A percentile compares a stretch with the other conserved stretches of the same genome.
phyloP scores from a whole-genome alignment of 139 green algal genomes.

The Dunaliella primolecta region DNA sequence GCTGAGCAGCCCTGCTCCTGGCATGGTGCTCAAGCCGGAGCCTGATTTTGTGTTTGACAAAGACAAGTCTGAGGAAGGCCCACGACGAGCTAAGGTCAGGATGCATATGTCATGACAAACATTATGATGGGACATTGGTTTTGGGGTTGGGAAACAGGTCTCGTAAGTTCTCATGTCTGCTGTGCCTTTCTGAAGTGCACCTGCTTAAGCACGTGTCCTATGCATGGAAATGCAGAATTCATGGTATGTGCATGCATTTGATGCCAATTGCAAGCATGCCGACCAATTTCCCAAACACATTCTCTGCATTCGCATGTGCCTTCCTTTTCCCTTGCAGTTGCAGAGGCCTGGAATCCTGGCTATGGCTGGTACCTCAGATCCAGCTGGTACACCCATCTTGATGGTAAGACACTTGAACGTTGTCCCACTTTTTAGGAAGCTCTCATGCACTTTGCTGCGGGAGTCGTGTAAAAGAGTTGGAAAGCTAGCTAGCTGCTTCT shows the following conservation, averaged over 20 bases:
- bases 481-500: neutral
- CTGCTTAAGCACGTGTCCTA: neutral
- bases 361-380: constrained; percentile 21
- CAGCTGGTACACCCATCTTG: constrained; percentile 11
- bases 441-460: neutral
- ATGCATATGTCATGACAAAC: neutral
- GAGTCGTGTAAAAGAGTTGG: too few species aligned
- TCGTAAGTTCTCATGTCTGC: too few species aligned
- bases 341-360: constrained; percentile 17
- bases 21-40: constrained; percentile 27
- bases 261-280: too few species aligned
- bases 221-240: neutral
- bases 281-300: too few species aligned
- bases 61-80: constrained; percentile 9
- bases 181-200: neutral
- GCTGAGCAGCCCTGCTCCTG: constrained; percentile 14
- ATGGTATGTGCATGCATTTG: neutral
- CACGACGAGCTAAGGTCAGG: neutral
- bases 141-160: neutral
- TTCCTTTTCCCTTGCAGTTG: too few species aligned
- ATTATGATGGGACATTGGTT: neutral
- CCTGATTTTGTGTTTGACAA: constrained; percentile 22
- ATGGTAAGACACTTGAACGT: constrained; percentile 5
- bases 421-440: neutral
- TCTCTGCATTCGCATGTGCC: too few species aligned